These are phyloP conservation scores for Euphrasia arctica DNA, from an alignment of 305 asterid genomes.

Conservation along the genomic window DNA sequence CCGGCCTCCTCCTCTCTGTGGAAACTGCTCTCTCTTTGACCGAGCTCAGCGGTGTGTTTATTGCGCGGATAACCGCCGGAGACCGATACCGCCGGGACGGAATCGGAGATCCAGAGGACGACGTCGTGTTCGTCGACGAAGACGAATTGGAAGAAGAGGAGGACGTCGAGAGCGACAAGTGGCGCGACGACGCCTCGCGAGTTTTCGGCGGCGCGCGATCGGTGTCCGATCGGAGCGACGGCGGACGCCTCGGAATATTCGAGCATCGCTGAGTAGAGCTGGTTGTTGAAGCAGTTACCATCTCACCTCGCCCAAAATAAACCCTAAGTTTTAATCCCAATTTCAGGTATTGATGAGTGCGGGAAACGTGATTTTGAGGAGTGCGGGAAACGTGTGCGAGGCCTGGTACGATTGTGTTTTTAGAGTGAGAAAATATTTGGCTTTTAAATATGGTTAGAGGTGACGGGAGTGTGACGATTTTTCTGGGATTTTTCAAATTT, in stretches of 20 bases:
- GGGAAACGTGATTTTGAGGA: neutral
- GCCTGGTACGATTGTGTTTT: neutral
- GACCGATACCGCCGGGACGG: conserved; percentile 31
- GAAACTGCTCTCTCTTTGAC: conserved; percentile 39
- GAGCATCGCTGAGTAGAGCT: conserved; percentile 36
- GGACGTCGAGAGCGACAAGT: conserved; percentile 37
- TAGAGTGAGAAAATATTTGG: conserved; percentile 14
- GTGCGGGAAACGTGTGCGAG: neutral
- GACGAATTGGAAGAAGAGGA: conserved; percentile 41
- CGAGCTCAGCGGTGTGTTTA: conserved; percentile 21
- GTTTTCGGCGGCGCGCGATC: conserved; percentile 36
- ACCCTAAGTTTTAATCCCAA: neutral
- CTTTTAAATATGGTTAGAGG: neutral
- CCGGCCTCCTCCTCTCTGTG: conserved; percentile 46
- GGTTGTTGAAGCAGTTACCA: conserved; percentile 51
- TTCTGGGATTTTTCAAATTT: too few species aligned
- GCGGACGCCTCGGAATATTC: conserved; percentile 33
- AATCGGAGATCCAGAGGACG: conserved; percentile 35
- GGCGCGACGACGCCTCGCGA: conserved; percentile 47
- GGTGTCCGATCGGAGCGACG: conserved; percentile 43
- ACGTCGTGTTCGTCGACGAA: conserved; percentile 29
- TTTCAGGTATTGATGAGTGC: conserved; percentile 3
- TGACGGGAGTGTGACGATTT: conserved; percentile 9
- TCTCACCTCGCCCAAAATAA: conserved; percentile 18
- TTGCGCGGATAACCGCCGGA: conserved; percentile 33